phyloP scores from a whole-genome alignment of 139 green algal genomes.

The Raphidocelis subcapitata region DNA sequence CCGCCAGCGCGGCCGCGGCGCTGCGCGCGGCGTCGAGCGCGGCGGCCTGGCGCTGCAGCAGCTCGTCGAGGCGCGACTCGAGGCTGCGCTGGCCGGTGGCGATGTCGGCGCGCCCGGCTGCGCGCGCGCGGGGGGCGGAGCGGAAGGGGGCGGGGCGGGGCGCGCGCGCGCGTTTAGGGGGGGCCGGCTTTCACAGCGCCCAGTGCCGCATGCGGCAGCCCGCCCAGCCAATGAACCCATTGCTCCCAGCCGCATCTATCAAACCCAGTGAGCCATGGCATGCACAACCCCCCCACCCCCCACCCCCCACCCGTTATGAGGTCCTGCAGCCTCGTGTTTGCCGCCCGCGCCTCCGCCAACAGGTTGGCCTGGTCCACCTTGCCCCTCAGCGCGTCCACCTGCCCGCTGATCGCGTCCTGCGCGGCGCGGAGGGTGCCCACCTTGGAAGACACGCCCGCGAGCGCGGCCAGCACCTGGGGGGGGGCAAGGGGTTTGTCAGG shows the following conservation, averaged over 20 bases:
- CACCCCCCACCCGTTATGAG: conserved; percentile 52
- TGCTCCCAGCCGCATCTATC: neutral
- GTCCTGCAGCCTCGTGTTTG: conserved; percentile 55
- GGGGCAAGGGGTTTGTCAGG: neutral
- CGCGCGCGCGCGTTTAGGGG: neutral
- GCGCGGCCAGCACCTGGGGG: neutral
- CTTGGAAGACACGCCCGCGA: conserved; percentile 8
- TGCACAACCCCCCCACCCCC: neutral
- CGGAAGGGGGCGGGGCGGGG: too few species aligned
- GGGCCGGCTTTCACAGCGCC: neutral
- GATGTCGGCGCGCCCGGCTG: conserved; percentile 55
- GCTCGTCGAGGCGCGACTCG: conserved; percentile 46
- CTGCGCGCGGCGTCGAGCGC: conserved; percentile 36
- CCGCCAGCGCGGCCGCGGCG: conserved; percentile 38
- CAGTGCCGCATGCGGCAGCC: neutral
- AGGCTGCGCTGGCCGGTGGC: conserved; percentile 44
- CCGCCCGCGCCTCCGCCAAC: conserved; percentile 45
- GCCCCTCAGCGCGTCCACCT: conserved; percentile 46
- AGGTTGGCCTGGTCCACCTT: conserved; percentile 62
- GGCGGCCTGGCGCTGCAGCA: conserved; percentile 56
- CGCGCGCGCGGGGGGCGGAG: too few species aligned
- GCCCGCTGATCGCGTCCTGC: conserved; percentile 32
- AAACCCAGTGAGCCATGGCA: neutral
- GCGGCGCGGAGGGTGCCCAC: conserved; percentile 3
- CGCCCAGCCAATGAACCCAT: neutral